Base-by-base conservation (phyloP, 176 grass and related monocot species). In the Stipa capillata region DNA sequence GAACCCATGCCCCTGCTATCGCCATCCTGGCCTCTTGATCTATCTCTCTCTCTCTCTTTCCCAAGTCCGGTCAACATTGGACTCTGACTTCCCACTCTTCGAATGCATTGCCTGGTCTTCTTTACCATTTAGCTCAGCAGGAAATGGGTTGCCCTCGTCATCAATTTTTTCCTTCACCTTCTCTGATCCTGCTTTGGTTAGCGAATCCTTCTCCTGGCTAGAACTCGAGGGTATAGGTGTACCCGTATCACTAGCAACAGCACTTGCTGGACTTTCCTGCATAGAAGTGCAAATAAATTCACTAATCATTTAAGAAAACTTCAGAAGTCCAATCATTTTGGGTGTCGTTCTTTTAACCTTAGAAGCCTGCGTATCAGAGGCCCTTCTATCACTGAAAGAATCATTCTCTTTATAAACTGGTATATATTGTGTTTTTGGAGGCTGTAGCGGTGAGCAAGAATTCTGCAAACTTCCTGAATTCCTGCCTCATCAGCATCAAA, bases 1-100 rank as follows among this genome's bases (percentile, higher is more conserved):
- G 88, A 89, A 23, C 93, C 86, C 58, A 81, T 65, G 40, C 86
- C 82, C 60, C 66, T 83, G 21, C 71, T 77, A 42, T 87, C 77
- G 53, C 51, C 74, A 5, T 87, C 81, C 49, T 77, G 69, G 5
- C 81, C 77, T 53, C 81, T 93, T 86, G 82, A 87, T 80, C 85
- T 92, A 31, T 88, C 90, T 89, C 81, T 90, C 64, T 97, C 89
- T 94, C 91, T 82, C 48, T 97, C n/a, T n/a, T n/a, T n/a, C 87
- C n/a, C 82, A 57, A 10, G 65, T 41, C 45, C 80, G 85, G 20
- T 97, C 89, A 57, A 73, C 62, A 76, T 28, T 85, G 31, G 84
- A 54, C 83, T 94, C 92, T 58, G 76, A 64, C 49, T 87, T 94
- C 14, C 92, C 94, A 83, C 59, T 76, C 83, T 94, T 94, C 1